Percentiles rank a stretch among this genome's conserved stretches.
Evolutionary conservation across 2,329 filamentous ascomycete species (phyloP).

Genomic region (Pseudogymnoascus sp.): DNA sequence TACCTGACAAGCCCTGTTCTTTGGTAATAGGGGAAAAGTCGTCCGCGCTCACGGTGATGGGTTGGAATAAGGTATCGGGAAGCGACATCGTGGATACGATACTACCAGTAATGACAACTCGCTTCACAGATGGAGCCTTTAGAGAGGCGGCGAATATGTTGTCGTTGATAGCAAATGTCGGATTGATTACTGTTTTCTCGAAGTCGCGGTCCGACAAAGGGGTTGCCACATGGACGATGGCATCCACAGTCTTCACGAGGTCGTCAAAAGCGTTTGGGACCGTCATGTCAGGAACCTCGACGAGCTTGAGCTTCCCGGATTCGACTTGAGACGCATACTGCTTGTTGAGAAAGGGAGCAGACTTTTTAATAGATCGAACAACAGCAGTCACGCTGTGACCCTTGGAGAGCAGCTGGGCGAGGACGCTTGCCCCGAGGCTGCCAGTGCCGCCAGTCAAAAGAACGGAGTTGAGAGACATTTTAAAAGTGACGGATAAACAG

Average conservation of each 20-base stretch:
- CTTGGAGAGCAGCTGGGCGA: slow-evolving; percentile 7
- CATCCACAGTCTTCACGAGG: neutral
- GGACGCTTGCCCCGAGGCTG: slow-evolving; percentile 7
- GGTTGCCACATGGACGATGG: slow-evolving; percentile 5
- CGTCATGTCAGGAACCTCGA: slow-evolving; percentile 13
- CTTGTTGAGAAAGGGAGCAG: slow-evolving; percentile 5
- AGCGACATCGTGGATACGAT: neutral
- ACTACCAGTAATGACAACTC: slow-evolving; percentile 7
- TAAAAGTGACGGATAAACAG: neutral
- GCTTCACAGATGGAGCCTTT: neutral
- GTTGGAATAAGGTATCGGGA: neutral
- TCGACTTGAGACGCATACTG: slow-evolving; percentile 9
- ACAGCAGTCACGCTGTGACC: slow-evolving; percentile 9
- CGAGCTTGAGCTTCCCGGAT: neutral
- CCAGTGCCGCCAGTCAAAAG: slow-evolving; percentile 13
- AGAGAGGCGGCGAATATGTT: neutral
- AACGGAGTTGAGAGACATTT: slow-evolving; percentile 2
- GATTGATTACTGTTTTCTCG: neutral
- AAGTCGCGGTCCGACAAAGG: neutral
- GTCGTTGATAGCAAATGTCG: neutral
- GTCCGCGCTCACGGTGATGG: slow-evolving; percentile 40
- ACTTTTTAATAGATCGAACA: slow-evolving; percentile 6
- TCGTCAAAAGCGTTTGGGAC: slow-evolving; percentile 4
- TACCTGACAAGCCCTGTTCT: slow-evolving; percentile 28
- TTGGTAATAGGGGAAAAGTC: slow-evolving; percentile 46